Evolutionary conservation across 176 grass and related monocot genomes (phyloP), one percentile per base, ranked within the genome.

Genomic region (Oropetium thomaeum): DNA sequence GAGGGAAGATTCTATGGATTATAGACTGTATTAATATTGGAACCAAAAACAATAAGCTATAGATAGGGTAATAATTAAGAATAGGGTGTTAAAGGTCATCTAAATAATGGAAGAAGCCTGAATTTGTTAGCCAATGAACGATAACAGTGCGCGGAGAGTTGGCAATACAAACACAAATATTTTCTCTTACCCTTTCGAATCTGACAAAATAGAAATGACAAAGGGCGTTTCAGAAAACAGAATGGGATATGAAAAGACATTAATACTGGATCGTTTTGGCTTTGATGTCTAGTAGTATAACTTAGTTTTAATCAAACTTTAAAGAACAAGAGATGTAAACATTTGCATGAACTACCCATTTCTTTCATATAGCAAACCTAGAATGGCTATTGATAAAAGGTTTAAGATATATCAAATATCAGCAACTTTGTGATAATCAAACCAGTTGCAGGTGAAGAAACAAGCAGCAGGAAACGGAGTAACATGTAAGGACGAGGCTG

Each of bases 381-480:
- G 35, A 82, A 58, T 43, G 22, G 6, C 39, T 51, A 1, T 41
- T 41, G 33, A 74, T 45, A 65, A 74, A 66, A 67, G 12, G 10
- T 42, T 31, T 1, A 27, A 64, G 66, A 57, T 8, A 16, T 1
- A 52, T 41, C 7, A 10, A 41, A 1, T 41, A 48, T 44, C 34
- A 44, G 38, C 32, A 63, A 14, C 45, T 16, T 38, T 58, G 34
- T 17, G 43, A 17, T n/a, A 30, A 63, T 35, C 1, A 35, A 76
- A 70, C 84, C 78, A 15, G 22, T 45, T 76, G 64, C 45, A 62
- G 65, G 80, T 71, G 66, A 73, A 78, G 43, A 83, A 84, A 30
- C 66, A 82, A 69, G 34, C 27, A 69, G 67, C 41, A 78, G 31
- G 48, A 77, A 70, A 81, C 60, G 31, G 38, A 19, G 73, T 82